A percentile compares a stretch with the other conserved stretches of the same genome.
These are phyloP conservation scores for Nakazawaea laoshanensis DNA, from an alignment of 805 yeast genomes.

Conservation along the genomic window DNA sequence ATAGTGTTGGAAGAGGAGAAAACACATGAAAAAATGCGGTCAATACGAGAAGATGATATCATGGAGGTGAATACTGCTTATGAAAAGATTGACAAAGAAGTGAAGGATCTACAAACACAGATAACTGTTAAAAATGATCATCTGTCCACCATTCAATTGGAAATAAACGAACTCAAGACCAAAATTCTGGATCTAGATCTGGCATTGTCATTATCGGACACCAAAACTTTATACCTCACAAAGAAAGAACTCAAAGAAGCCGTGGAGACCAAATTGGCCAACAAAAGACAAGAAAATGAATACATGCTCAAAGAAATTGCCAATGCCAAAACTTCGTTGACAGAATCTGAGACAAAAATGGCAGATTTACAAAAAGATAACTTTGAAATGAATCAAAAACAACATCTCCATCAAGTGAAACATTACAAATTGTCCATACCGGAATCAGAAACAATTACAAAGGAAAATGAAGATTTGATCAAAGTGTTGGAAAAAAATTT, in stretches of 20 bases:
- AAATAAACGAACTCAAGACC: slow-evolving; percentile 13
- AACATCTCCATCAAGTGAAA: too few species aligned
- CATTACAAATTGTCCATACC: too few species aligned
- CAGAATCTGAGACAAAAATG: slow-evolving; percentile 27
- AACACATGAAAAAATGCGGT: slow-evolving; percentile 30
- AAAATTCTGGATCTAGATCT: slow-evolving; percentile 19
- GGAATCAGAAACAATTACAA: not conserved
- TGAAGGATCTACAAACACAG: slow-evolving; percentile 28
- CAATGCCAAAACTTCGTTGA: slow-evolving; percentile 41
- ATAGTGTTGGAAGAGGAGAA: slow-evolving; percentile 38
- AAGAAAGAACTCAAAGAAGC: slow-evolving; percentile 32
- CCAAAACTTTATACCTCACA: slow-evolving; percentile 35
- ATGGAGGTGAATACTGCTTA: slow-evolving; percentile 35
- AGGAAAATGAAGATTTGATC: slow-evolving; percentile 5
- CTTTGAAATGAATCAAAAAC: not conserved
- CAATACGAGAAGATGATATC: slow-evolving; percentile 32
- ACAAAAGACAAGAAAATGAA: slow-evolving; percentile 40
- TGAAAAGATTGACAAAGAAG: slow-evolving; percentile 35
- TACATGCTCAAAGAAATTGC: slow-evolving; percentile 56
- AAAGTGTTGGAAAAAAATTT: slow-evolving; percentile 8
- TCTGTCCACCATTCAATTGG: slow-evolving; percentile 15
- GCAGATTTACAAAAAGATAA: slow-evolving; percentile 1
- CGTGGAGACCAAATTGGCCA: slow-evolving; percentile 36
- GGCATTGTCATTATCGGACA: slow-evolving; percentile 18
- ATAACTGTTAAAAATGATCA: slow-evolving; percentile 22